Percentiles rank a stretch among this genome's conserved stretches.
phyloP scores from a whole-genome alignment of 352 stramenopile species.

The Blastocystis sp. region DNA sequence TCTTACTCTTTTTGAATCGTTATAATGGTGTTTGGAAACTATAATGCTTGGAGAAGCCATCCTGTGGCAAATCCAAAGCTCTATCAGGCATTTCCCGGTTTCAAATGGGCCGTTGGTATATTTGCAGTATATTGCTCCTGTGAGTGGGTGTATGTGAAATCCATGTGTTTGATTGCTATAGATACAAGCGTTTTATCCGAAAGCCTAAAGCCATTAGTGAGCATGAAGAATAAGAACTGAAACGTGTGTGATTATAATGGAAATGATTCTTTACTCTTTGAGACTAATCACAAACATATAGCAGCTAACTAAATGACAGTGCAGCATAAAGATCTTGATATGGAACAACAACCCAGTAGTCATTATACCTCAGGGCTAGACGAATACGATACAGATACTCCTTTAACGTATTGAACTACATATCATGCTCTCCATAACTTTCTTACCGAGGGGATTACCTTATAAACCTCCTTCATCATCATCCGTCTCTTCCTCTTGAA shows the following conservation, averaged over 20 bases:
- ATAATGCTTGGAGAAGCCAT: constrained; percentile 62
- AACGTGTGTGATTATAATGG: too few species aligned
- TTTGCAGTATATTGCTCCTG: constrained; percentile 57
- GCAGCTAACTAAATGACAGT: too few species aligned
- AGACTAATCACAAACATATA: too few species aligned
- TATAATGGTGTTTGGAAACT: constrained; percentile 61
- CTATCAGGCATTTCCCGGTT: constrained; percentile 55
- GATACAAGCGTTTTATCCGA: constrained; percentile 35
- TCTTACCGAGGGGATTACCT: neutral
- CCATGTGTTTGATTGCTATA: neutral
- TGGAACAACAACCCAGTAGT: constrained; percentile 47
- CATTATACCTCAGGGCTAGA: constrained; percentile 26
- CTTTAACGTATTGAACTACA: constrained; percentile 38
- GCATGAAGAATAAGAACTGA: too few species aligned
- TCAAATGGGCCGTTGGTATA: constrained; percentile 62
- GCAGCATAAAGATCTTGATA: constrained; percentile 16
- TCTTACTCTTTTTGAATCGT: too few species aligned
- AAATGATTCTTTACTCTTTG: too few species aligned
- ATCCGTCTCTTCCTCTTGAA: neutral
- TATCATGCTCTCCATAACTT: neutral
- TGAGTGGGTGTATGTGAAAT: constrained; percentile 34
- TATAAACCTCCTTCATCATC: neutral
- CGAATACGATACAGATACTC: constrained; percentile 35
- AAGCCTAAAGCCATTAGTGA: constrained; percentile 44
- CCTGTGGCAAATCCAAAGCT: constrained; percentile 56